Evolutionary conservation across 1,284 basidiomycete species (phyloP), one percentile per base, ranked within the genome.

Genomic region (Puccinia novopanici): DNA sequence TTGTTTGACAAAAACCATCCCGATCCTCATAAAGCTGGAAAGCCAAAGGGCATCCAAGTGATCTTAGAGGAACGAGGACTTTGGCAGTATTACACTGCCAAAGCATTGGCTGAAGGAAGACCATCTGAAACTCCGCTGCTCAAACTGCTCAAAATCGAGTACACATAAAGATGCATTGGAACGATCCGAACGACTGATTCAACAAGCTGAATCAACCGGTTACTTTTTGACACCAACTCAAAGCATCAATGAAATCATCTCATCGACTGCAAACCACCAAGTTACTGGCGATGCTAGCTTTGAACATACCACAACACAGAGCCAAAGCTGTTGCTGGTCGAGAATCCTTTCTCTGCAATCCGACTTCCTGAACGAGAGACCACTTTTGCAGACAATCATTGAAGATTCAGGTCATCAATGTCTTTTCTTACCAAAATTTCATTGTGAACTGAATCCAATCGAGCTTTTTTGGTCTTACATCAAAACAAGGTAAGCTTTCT

Each of bases 91-190:
- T 63, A 63, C 27, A 19, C 27, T 37, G 9, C 59, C n/a, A 6
- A 6, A 30, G 8, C 3, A 30, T 8, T 63, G 3, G 17, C 5
- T 6, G 59, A 63, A 13, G n/a, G 27, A 30, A 63, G 30, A 30
- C 59, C 59, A 6, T 92, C 30, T 63, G 34, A 63, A 63, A 19
- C 34, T 63, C 30, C 27, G 27, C 17, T 63, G 59, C 27, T 3
- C 3, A 3, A 37, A 34, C 27, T 63, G 59, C 19, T 6, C 13
- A 63, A 63, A n/a, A 63, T 63, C 59, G 27, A 63, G 19, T 27
- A 63, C 30, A 15, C 59, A 34, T 5, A 63, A 63, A 30, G 59
- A 63, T 63, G 59, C 27, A 8, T 30, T 63, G 27, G 19, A 63
- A 4, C 59, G 59, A 3, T 63, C 59, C 30, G 59, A 4, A 63